Base-by-base conservation (phyloP, 768 basidiomycete species). In the Phaeotremella skinneri region DNA sequence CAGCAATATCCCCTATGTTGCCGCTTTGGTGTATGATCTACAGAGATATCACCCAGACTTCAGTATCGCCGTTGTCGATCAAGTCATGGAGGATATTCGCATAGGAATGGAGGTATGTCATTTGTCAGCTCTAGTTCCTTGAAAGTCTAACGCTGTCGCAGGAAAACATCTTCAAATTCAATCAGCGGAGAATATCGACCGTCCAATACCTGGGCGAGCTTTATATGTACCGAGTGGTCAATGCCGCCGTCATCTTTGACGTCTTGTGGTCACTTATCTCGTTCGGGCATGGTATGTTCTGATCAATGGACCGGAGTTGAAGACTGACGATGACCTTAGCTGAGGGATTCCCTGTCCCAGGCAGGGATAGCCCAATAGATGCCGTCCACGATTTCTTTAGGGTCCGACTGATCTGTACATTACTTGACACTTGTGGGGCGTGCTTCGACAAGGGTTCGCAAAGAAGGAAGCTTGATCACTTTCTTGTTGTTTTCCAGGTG, bases 321-420 rank as follows among this genome's bases (percentile, higher is more conserved):
- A 20, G n/a, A 31, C 31, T 47, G 31, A 59, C 29, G 14, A 32
- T 7, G 41, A 42, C 34, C 16, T 5, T 68, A 97, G 93, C 88
- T 47, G 93, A 97, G 32, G 90, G 90, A 1, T 83, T 92, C 41
- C 93, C 93, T 4, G 73, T 90, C 17, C 94, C 91, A 2, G 84
- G 85, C 49, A 85, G 88, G 62, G 73, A 81, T 3, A 88, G 85
- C 62, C 78, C 85, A 2, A 81, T 96, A 54, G 96, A 99, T 73
- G 87, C 89, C 81, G 89, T 90, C 0, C 90, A 97, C 75, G 96
- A 99, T 74, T 98, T 89, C 78, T 99, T 99, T 83, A 86, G 96
- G 31, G 77, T 97, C 56, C 83, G 96, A 13, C 82, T 99, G 52
- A 85, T 94, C 43, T 98, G 96, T 73, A 88, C 88, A 5, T 80